phyloP scores from a whole-genome alignment of 805 yeast species.

The Metschnikowia aberdeeniae region DNA sequence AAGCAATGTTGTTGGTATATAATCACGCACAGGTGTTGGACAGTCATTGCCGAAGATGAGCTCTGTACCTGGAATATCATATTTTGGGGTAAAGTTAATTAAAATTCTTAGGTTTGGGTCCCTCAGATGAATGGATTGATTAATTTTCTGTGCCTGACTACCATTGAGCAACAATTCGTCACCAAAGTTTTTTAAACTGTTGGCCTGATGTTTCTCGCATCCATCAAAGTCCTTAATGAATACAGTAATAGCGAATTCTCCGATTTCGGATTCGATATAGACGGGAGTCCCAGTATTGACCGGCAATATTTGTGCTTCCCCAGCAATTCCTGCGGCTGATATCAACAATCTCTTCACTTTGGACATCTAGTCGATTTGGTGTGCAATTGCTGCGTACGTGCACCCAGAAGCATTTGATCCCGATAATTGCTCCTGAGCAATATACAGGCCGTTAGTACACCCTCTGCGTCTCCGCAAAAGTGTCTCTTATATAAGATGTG shows the following conservation, averaged over 20 bases:
- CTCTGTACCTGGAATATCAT: constrained; percentile 46
- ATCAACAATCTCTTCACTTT: constrained; percentile 29
- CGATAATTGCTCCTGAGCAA: constrained; percentile 2
- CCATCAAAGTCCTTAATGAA: constrained; percentile 48
- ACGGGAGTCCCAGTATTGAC: constrained; percentile 41
- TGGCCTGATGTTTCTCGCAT: constrained; percentile 29
- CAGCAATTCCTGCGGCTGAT: constrained; percentile 26
- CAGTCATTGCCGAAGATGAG: constrained; percentile 69
- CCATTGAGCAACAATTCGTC: constrained; percentile 26
- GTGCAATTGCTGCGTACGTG: neutral
- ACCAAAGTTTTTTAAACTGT: constrained; percentile 29
- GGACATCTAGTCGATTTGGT: neutral
- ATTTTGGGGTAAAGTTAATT: constrained; percentile 40
- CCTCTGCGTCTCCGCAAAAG: constrained; percentile 8
- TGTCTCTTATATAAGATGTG: too few relatives aligned
- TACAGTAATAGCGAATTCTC: constrained; percentile 36
- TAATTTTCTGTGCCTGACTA: neutral
- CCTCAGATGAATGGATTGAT: neutral
- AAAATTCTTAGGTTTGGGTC: constrained; percentile 31
- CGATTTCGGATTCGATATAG: constrained; percentile 35
- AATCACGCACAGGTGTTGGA: constrained; percentile 52
- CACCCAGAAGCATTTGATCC: neutral
- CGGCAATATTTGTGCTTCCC: constrained; percentile 31
- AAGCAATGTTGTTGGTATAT: constrained; percentile 49
- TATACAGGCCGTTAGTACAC: constrained; percentile 1